Conservation (phyloP, 352 stramenopile genomes). For the Globisporangium lucens region DNA sequence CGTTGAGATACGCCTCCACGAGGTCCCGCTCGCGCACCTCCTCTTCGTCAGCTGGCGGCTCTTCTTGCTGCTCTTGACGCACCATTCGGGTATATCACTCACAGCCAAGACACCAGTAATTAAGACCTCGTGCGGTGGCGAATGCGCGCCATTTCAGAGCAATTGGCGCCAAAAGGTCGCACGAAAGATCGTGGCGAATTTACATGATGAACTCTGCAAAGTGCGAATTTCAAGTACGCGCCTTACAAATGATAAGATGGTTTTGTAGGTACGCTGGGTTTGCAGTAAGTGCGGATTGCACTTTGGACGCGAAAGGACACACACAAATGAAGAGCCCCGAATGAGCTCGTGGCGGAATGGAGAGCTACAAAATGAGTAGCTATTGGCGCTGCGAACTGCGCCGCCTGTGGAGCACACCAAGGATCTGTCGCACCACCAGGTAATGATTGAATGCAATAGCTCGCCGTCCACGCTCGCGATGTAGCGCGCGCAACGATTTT, state of each 20-base stretch:
- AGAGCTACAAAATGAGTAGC: neutral
- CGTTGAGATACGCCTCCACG: constrained; percentile 67
- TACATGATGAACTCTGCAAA: neutral
- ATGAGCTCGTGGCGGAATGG: neutral
- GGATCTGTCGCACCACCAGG: neutral
- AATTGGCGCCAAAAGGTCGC: constrained; percentile 3
- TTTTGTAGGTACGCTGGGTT: neutral
- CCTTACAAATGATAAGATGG: neutral
- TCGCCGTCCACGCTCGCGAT: neutral
- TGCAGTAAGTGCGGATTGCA: neutral
- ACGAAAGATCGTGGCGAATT: neutral
- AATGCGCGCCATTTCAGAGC: neutral
- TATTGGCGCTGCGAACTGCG: neutral
- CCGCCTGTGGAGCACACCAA: neutral
- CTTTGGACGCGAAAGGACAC: constrained; percentile 6
- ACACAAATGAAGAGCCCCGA: neutral
- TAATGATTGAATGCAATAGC: neutral
- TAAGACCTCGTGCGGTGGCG: neutral
- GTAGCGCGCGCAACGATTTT: neutral
- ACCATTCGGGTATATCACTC: neutral
- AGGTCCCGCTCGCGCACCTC: constrained; percentile 62
- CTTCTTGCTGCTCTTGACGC: constrained; percentile 1
- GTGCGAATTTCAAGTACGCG: neutral
- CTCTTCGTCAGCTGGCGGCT: constrained; percentile 18
- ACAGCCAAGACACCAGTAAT: neutral